These are phyloP conservation scores for Serendipita sp. DNA, from an alignment of 768 basidiomycete genomes.

Conservation along the genomic window DNA sequence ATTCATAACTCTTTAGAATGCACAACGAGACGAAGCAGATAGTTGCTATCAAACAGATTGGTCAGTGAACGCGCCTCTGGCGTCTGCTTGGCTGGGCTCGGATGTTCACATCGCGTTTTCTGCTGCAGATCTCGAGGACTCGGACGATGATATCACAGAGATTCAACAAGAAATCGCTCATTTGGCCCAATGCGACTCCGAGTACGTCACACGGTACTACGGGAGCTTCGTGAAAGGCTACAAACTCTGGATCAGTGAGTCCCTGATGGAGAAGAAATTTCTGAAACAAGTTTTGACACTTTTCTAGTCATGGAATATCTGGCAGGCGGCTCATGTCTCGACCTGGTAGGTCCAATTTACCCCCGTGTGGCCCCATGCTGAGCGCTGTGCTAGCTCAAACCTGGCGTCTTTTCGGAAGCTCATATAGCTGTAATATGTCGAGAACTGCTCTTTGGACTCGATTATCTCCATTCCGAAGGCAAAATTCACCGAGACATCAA, in stretches of 20 bases:
- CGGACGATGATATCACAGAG: conserved; percentile 96
- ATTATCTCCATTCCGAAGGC: conserved; percentile 88
- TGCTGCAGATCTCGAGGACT: conserved; percentile 80
- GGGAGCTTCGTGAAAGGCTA: conserved; percentile 93
- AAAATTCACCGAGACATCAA: conserved; percentile 99
- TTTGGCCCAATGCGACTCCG: conserved; percentile 88
- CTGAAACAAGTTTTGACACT: neutral
- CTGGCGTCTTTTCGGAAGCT: conserved; percentile 75
- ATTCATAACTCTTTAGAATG: conserved; percentile 24
- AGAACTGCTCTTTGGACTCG: conserved; percentile 81
- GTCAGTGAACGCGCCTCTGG: conserved; percentile 26
- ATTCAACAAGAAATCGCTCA: conserved; percentile 98
- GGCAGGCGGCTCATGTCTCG: conserved; percentile 95
- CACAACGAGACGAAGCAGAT: conserved; percentile 88
- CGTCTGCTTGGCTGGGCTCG: neutral
- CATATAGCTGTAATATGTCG: conserved; percentile 93
- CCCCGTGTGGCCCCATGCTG: neutral
- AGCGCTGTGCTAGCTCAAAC: conserved; percentile 41
- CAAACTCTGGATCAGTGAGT: conserved; percentile 77
- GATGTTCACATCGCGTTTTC: conserved; percentile 6
- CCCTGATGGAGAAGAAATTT: neutral
- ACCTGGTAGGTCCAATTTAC: conserved; percentile 32
- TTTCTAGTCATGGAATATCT: conserved; percentile 83
- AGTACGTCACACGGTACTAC: conserved; percentile 92
- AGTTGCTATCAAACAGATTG: conserved; percentile 97